Evolutionary conservation across 768 basidiomycete species (phyloP).

Genomic region (Hebeloma cylindrosporum): DNA sequence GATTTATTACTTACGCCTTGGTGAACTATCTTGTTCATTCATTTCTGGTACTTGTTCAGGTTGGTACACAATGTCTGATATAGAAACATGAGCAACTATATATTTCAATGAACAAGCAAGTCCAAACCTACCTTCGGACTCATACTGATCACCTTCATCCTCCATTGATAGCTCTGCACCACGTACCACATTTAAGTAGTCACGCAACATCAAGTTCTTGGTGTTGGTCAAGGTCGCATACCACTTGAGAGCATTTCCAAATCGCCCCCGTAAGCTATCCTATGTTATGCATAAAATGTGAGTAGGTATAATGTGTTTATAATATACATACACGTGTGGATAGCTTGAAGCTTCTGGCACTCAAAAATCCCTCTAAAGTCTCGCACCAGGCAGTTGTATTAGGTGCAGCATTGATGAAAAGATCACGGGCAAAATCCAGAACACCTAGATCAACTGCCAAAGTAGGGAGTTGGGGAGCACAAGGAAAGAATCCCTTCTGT

Average conservation of each 20-base stretch:
- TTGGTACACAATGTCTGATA: background rate
- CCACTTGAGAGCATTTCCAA: constrained; percentile 29
- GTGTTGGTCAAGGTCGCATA: constrained; percentile 15
- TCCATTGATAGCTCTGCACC: background rate
- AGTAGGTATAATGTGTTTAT: background rate
- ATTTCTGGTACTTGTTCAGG: too few species aligned
- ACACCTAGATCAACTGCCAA: constrained; percentile 32
- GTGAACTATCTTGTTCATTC: too few species aligned
- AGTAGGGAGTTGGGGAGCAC: constrained; percentile 27
- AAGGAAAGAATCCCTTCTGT: constrained; percentile 4
- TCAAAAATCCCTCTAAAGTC: constrained; percentile 25
- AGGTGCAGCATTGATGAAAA: constrained; percentile 27
- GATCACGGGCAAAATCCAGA: constrained; percentile 25
- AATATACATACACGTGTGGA: constrained; percentile 12
- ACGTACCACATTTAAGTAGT: constrained; percentile 2
- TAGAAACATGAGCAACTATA: background rate
- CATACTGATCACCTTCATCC: background rate
- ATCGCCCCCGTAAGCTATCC: constrained; percentile 22
- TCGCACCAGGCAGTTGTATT: constrained; percentile 19
- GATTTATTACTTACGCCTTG: too few species aligned
- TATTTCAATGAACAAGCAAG: background rate
- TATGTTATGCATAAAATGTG: background rate
- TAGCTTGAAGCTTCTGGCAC: constrained; percentile 20
- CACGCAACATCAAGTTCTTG: constrained; percentile 6
- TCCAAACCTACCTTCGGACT: too few species aligned